phyloP scores from a whole-genome alignment of 176 grass and related monocot genomes.

The Oryza glaberrima region DNA sequence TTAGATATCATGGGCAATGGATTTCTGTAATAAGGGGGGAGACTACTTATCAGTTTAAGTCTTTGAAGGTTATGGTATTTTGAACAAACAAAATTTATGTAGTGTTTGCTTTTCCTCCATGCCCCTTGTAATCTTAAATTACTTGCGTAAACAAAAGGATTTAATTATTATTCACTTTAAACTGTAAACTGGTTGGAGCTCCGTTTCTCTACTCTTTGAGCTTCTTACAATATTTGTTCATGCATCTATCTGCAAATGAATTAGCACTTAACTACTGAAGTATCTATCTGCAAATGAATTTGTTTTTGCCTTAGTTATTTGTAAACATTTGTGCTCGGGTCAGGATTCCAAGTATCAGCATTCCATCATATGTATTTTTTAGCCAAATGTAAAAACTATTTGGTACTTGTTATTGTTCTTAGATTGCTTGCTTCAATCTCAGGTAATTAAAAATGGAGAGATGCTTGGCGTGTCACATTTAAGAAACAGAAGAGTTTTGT shows the following conservation, averaged over 20 bases:
- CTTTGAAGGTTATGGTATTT: background rate
- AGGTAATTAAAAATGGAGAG: constrained; percentile 99
- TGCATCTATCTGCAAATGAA: background rate
- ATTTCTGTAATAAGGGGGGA: constrained; percentile 15
- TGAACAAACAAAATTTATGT: background rate
- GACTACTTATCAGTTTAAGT: constrained; percentile 4
- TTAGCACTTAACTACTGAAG: background rate
- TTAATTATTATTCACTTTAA: background rate
- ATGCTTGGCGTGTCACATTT: constrained; percentile 99
- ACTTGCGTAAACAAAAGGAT: background rate
- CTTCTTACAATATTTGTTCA: background rate
- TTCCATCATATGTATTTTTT: constrained; percentile 28
- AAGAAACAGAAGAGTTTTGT: constrained; percentile 93
- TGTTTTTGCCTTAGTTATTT: constrained; percentile 21
- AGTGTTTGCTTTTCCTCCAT: constrained; percentile 8
- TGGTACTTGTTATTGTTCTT: constrained; percentile 30
- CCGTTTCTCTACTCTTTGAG: background rate
- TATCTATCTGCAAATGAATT: constrained; percentile 28
- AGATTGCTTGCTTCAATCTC: constrained; percentile 46
- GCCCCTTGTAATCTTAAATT: background rate
- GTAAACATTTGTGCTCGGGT: constrained; percentile 5
- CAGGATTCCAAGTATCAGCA: background rate
- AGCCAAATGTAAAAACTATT: background rate
- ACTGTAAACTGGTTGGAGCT: background rate
- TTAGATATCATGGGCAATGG: constrained; percentile 6